phyloP scores from a whole-genome alignment of 441 rosid species.

The Brassica balearica region DNA sequence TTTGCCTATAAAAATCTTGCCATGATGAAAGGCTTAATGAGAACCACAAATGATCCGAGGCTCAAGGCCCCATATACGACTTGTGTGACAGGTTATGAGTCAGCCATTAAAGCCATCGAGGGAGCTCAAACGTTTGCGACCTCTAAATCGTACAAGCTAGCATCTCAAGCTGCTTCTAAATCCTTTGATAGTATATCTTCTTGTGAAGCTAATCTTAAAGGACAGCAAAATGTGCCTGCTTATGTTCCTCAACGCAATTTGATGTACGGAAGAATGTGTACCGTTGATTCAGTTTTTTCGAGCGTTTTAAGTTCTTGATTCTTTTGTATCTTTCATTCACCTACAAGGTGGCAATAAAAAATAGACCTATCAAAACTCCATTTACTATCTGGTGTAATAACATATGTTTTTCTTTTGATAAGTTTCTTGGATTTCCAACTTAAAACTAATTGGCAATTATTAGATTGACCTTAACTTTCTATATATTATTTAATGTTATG shows the following conservation, averaged over 20 bases:
- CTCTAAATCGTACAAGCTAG: neutral
- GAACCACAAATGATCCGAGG: conserved; percentile 32
- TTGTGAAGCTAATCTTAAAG: conserved; percentile 16
- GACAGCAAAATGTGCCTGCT: conserved; percentile 7
- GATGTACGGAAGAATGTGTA: conserved; percentile 28
- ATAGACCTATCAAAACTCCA: neutral
- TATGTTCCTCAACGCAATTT: conserved; percentile 6
- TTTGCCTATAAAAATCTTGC: conserved; percentile 20
- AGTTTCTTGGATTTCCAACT: no score
- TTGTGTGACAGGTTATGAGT: conserved; percentile 27
- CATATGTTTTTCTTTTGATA: neutral
- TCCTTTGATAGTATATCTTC: conserved; percentile 8
- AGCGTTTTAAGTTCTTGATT: conserved; percentile 15
- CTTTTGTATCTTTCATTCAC: neutral
- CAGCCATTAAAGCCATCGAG: conserved; percentile 15
- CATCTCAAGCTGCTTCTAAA: conserved; percentile 13
- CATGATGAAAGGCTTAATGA: conserved; percentile 14
- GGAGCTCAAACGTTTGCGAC: conserved; percentile 10
- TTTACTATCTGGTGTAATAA: neutral
- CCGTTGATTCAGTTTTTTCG: conserved; percentile 17
- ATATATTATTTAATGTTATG: no score
- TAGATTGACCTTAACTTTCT: no score
- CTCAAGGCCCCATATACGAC: conserved; percentile 18
- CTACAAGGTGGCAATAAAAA: neutral
- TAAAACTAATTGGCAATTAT: no score